These are phyloP conservation scores for Pyrus hybrid DNA, from an alignment of 331 rosid species.

Conservation along the genomic window DNA sequence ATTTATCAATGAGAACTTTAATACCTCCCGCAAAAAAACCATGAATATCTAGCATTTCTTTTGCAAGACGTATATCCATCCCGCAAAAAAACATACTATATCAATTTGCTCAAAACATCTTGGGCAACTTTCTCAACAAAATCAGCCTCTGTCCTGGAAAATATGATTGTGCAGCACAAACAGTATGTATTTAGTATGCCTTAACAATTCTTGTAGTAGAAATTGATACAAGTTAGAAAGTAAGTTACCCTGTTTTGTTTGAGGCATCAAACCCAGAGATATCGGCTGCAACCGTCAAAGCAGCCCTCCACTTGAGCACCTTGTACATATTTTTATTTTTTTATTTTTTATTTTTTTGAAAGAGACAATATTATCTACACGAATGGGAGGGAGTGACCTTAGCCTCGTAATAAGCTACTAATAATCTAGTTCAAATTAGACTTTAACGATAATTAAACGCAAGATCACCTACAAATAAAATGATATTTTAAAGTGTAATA, in stretches of 20 bases:
- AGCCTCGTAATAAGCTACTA: too few species aligned
- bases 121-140: conserved; percentile 3
- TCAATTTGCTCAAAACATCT: neutral
- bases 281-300: neutral
- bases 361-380: too few species aligned
- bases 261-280: neutral
- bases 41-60: neutral
- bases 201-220: neutral
- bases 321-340: too few species aligned
- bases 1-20: neutral
- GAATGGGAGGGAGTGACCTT: too few species aligned
- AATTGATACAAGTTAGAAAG: neutral
- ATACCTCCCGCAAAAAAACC: neutral
- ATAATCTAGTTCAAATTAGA: too few species aligned
- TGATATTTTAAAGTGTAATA: too few species aligned
- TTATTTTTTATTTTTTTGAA: too few species aligned
- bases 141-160: conserved; percentile 10
- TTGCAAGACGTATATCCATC: fast-evolving
- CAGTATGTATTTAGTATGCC: neutral
- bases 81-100: neutral
- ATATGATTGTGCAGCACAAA: neutral
- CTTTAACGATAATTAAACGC: too few species aligned
- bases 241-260: neutral
- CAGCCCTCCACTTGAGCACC: neutral
- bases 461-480: too few species aligned